phyloP scores from a whole-genome alignment of 176 grass and related monocot species.

The Eragrostis nindensis region DNA sequence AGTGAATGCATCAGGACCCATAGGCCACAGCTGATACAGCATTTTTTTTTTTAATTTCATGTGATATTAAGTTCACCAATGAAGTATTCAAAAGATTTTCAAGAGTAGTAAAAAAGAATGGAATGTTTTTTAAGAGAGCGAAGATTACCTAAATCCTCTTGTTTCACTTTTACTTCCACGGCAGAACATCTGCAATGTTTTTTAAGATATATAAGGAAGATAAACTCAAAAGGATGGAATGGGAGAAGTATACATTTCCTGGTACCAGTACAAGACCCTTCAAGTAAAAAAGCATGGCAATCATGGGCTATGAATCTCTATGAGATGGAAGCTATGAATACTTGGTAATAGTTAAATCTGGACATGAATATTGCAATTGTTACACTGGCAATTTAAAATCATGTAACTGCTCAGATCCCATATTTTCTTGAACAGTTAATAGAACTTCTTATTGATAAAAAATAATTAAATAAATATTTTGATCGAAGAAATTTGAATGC shows the following conservation, averaged over 20 bases:
- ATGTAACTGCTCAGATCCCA: not conserved
- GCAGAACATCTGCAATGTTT: conserved; percentile 78
- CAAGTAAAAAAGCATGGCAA: not conserved
- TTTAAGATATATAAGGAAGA: conserved; percentile 35
- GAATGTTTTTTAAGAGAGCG: conserved; percentile 9
- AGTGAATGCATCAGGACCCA: conserved; percentile 96
- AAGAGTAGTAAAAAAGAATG: conserved; percentile 34
- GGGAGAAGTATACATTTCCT: not conserved
- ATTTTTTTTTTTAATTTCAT: not conserved
- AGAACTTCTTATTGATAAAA: conserved; percentile 9
- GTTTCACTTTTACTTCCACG: conserved; percentile 94
- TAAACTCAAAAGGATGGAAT: conserved; percentile 18
- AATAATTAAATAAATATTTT: not conserved
- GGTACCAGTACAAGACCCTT: not conserved
- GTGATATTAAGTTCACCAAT: conserved; percentile 28
- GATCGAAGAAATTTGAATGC: not conserved
- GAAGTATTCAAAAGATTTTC: not conserved
- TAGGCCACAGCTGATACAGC: conserved; percentile 80
- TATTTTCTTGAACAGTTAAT: not conserved
- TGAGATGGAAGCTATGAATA: no score
- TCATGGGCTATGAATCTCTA: conserved; percentile 8
- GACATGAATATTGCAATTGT: conserved; percentile 1
- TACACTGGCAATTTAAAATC: not conserved
- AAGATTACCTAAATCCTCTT: conserved; percentile 87
- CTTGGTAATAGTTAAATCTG: conserved; percentile 1